Conservation (phyloP, 768 basidiomycete species). For the Grammothele lineata region DNA sequence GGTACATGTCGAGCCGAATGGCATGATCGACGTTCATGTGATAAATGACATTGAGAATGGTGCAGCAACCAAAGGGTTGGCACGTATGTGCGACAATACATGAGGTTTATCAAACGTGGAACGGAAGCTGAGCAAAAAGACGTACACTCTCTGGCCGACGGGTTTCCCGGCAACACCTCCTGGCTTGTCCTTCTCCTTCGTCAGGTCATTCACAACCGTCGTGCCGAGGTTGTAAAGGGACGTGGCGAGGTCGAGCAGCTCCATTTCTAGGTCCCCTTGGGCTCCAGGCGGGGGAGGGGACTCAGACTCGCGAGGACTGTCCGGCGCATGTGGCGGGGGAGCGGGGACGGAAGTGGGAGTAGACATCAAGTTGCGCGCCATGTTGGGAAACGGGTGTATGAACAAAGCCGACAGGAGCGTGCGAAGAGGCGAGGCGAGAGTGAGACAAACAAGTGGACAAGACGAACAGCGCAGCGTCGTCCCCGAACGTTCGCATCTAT, state of each 20-base stretch:
- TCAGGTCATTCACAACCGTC: slow-evolving; percentile 78
- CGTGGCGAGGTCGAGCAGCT: slow-evolving; percentile 71
- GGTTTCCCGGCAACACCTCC: slow-evolving; percentile 57
- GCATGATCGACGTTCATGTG: no score
- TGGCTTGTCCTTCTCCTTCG: slow-evolving; percentile 71
- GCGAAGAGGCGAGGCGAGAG: no score
- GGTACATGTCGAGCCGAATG: no score
- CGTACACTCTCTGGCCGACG: slow-evolving; percentile 73
- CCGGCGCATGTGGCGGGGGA: slow-evolving; percentile 36
- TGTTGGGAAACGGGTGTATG: no score
- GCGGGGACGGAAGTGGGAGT: slow-evolving; percentile 5
- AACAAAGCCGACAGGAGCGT: no score
- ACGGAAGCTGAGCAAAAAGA: slow-evolving; percentile 7
- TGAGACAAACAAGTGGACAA: no score
- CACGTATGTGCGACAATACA: no score
- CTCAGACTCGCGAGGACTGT: slow-evolving; percentile 68
- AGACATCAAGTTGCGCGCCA: slow-evolving; percentile 17
- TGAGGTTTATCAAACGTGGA: no score
- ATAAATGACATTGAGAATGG: no score
- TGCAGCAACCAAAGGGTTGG: no score
- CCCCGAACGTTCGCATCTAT: no score
- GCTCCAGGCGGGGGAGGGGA: slow-evolving; percentile 64
- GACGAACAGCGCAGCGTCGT: no score
- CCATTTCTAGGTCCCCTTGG: slow-evolving; percentile 74
- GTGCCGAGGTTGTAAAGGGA: slow-evolving; percentile 79